Conservation (phyloP, 495 filamentous ascomycete species). For the Neohortaea acidophila region DNA sequence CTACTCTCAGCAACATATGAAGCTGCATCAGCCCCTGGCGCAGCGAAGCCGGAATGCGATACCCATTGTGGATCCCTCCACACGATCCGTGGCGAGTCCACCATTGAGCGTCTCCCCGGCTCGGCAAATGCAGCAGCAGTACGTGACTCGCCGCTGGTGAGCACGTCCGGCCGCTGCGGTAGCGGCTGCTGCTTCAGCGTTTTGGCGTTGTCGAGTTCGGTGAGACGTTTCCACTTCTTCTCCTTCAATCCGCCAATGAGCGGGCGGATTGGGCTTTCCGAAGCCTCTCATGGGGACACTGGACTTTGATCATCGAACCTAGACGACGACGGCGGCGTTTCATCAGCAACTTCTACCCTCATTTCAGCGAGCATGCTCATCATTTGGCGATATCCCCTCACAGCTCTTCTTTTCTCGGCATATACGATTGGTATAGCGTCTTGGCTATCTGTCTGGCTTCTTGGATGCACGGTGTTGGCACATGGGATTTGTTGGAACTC, state of each 20-base stretch:
- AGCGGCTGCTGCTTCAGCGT: slow-evolving; percentile 17
- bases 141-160: slow-evolving; percentile 46
- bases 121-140: slow-evolving; percentile 59
- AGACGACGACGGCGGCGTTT: background rate
- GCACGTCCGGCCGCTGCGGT: background rate
- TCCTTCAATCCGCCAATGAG: slow-evolving; percentile 8
- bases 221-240: slow-evolving; percentile 12
- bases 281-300: too few relatives aligned
- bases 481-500: background rate
- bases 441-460: too few relatives aligned
- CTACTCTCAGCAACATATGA: slow-evolving; percentile 43
- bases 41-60: slow-evolving; percentile 89
- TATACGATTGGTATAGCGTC: too few relatives aligned
- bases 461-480: background rate
- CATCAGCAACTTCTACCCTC: too few relatives aligned
- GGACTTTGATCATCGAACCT: too few relatives aligned
- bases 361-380: too few relatives aligned
- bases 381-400: background rate
- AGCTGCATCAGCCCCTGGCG: slow-evolving; percentile 73
- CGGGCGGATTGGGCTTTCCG: slow-evolving; percentile 3
- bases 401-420: background rate
- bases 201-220: slow-evolving; percentile 24
- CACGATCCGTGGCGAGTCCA: slow-evolving; percentile 80
- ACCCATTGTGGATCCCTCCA: slow-evolving; percentile 92
- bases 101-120: slow-evolving; percentile 77